Evolutionary conservation across 2,329 filamentous ascomycete species (phyloP), one percentile per base, ranked within the genome.

Genomic region (Aureobasidium leucospermi): DNA sequence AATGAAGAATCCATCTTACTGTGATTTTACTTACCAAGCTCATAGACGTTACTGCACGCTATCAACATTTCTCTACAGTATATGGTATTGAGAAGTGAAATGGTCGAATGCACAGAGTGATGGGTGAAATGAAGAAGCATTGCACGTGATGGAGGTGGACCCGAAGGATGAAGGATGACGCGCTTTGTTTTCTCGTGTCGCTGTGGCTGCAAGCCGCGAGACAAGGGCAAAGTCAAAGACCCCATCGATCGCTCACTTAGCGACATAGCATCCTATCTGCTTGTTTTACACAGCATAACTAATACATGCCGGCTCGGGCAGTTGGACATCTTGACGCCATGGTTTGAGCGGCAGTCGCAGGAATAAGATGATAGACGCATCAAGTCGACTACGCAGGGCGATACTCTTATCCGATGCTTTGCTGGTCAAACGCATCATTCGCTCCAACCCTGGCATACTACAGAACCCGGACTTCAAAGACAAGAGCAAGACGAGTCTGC

Each of bases 401-500:
- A 93, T 96, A 71, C 81, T 87, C 70, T 81, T 85, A 68, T 85
- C 88, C 72, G 87, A 93, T 70, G 74, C 82, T 72, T 76, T 84
- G 59, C 86, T 96, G 64, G 87, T 91, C 66, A 76, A 81, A 65
- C 88, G 90, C 70, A 91, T 96, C 70, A 79, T 95, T 65, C 82
- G 80, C 64, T 85, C 85, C 61, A 85, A 93, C 68, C 88, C 87
- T 0, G 70, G 76, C 16, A 82, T 87, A 63, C 78, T 96, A 31
- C 86, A 87, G 68, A 96, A 96, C 69, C 89, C 90, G 2, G 89
- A 96, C 72, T 82, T 83, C 66, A 82, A 84, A 4, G 80, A 85
- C 63, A 85, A 89, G 65, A 88, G 87, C 71, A 94, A 95, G 75
- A 93, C 90, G 2, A 90, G 85, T 64, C 81, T 96, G 41, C 90